Conservation (phyloP, 352 stramenopile species). For the Phytophthora ramorum region DNA sequence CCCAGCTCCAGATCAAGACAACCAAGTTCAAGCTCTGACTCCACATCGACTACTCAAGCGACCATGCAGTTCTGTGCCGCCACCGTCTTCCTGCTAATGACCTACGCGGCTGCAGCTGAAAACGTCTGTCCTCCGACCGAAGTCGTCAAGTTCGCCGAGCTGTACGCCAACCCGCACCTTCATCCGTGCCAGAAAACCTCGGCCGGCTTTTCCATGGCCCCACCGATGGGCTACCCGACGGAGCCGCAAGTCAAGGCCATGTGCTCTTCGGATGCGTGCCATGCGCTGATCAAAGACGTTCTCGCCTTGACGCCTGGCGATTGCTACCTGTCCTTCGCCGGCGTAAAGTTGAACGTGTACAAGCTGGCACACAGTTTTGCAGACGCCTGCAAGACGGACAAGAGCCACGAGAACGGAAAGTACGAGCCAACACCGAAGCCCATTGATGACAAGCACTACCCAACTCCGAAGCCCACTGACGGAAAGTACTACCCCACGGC, state of each 20-base stretch:
- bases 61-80: constrained; percentile 26
- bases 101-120: constrained; percentile 21
- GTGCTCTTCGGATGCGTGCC: constrained; percentile 26
- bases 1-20: constrained; percentile 13
- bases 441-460: constrained; percentile 10
- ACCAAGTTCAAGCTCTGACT: constrained; percentile 3
- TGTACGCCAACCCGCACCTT: constrained; percentile 38
- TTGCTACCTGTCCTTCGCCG: constrained; percentile 31
- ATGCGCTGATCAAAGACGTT: constrained; percentile 27
- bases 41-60: not conserved
- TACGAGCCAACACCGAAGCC: constrained; percentile 8
- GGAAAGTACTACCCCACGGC: constrained; percentile 10
- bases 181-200: constrained; percentile 35
- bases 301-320: constrained; percentile 25
- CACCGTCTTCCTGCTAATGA: constrained; percentile 26
- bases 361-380: constrained; percentile 18
- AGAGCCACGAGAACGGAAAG: constrained; percentile 6
- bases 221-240: constrained; percentile 29
- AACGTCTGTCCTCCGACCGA: constrained; percentile 31
- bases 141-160: constrained; percentile 33
- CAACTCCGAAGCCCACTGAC: constrained; percentile 9
- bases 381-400: constrained; percentile 12
- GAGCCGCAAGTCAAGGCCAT: constrained; percentile 35
- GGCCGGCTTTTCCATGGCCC: constrained; percentile 26
- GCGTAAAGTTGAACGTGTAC: constrained; percentile 32